Evolutionary conservation across 164 flowering plant genomes (phyloP).

Genomic region (Macadamia tetraphylla): DNA sequence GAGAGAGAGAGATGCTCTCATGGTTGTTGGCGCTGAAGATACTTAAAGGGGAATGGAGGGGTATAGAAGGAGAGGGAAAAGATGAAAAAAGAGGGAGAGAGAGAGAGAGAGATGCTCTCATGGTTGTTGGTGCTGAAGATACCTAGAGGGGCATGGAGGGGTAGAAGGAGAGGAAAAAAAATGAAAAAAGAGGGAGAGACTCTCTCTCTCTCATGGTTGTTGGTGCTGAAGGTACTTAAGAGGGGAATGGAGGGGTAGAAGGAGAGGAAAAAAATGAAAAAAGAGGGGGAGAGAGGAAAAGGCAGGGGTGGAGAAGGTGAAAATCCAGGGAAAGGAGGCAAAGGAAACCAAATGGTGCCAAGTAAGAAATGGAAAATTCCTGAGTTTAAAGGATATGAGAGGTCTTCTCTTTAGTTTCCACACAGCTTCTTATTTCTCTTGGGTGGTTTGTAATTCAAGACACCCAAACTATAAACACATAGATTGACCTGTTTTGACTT

Average conservation of each 20-base stretch:
- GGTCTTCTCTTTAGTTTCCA: slow-evolving; percentile 21
- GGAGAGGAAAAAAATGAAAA: slow-evolving; percentile 18
- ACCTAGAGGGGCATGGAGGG: slow-evolving; percentile 24
- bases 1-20: slow-evolving; percentile 28
- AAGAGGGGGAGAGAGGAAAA: slow-evolving; percentile 19
- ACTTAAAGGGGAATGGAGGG: slow-evolving; percentile 24
- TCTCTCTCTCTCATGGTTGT: too few species aligned
- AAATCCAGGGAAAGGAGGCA: slow-evolving; percentile 22
- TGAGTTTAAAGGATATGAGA: slow-evolving; percentile 25
- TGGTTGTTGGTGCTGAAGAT: slow-evolving; percentile 18
- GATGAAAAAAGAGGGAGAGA: slow-evolving; percentile 44
- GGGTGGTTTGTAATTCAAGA: slow-evolving; percentile 46
- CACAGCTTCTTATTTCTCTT: slow-evolving; percentile 37
- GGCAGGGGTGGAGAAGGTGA: slow-evolving; percentile 19
- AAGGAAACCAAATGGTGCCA: slow-evolving; percentile 33
- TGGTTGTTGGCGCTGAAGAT: slow-evolving; percentile 18
- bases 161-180: slow-evolving; percentile 29
- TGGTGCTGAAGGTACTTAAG: slow-evolving; percentile 5
- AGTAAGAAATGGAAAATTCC: slow-evolving; percentile 34
- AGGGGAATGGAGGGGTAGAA: slow-evolving; percentile 17
- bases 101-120: slow-evolving; percentile 28
- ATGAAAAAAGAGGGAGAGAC: slow-evolving; percentile 10
- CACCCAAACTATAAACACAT: slow-evolving; percentile 43
- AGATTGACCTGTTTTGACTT: slow-evolving; percentile 48
- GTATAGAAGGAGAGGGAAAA: slow-evolving; percentile 29